Conservation (phyloP, 352 stramenopile species). For the Phytophthora rubi region DNA sequence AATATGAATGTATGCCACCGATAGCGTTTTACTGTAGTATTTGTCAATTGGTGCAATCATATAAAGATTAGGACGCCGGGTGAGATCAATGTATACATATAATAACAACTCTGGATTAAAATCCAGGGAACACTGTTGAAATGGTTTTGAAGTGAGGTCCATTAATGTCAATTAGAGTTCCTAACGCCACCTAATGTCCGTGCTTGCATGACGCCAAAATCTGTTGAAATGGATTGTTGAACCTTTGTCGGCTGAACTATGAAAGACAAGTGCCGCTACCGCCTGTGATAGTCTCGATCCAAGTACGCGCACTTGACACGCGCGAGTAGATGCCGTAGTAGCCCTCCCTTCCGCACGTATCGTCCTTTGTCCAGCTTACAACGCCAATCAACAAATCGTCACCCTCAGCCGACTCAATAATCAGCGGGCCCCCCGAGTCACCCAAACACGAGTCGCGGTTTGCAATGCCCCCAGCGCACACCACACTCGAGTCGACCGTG, state of each 20-base stretch:
- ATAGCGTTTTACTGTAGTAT: too few species aligned
- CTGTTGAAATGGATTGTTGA: too few species aligned
- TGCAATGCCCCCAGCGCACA: conserved; percentile 50
- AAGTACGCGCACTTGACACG: conserved; percentile 47
- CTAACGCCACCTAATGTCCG: too few species aligned
- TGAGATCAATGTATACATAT: too few species aligned
- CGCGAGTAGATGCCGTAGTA: conserved; percentile 61
- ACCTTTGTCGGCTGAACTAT: neutral
- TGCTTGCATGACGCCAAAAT: too few species aligned
- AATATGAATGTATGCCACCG: too few species aligned
- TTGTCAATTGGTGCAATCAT: too few species aligned
- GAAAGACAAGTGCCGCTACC: conserved; percentile 18
- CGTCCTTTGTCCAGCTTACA: conserved; percentile 54
- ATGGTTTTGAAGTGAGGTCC: too few species aligned
- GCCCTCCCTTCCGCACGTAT: conserved; percentile 40
- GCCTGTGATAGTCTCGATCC: conserved; percentile 35
- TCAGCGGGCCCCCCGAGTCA: conserved; percentile 62
- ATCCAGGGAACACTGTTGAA: too few species aligned
- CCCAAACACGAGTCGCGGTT: conserved; percentile 50
- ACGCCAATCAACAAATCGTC: conserved; percentile 48
- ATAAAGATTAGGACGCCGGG: too few species aligned
- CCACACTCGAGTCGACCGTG: conserved; percentile 45
- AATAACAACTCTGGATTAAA: too few species aligned
- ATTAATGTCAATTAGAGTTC: too few species aligned
- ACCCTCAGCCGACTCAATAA: conserved; percentile 17